Evolutionary conservation across 768 basidiomycete species (phyloP), one percentile per base, ranked within the genome.

Genomic region (Panaeolus cyanescens): DNA sequence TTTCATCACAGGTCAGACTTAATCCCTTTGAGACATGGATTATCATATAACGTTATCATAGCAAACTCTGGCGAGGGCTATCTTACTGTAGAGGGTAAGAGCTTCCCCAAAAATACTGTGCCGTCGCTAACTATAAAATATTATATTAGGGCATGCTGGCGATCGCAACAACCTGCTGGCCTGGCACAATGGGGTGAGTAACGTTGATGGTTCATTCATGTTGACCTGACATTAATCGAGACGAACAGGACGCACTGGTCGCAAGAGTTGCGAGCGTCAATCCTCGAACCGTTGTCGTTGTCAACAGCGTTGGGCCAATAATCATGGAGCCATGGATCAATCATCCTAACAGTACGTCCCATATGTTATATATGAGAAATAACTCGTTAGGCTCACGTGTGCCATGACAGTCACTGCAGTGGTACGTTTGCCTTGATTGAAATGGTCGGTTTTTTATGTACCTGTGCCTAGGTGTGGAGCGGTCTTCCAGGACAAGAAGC

Each of bases 401-500:
- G 12, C 36, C 55, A 22, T 8, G 28, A 15, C 54, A 77, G 77
- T 78, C 8, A 74, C 78, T 32, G 74, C 78, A 40, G 73, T 79
- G 31, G 77, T 78, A 66, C 45, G 75, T 64, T 0, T 4, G 5
- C 55, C 20, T 22, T 4, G 32, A 36, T 25, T 34, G 2, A 54
- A 37, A 12, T 40, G 34, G 6, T 40, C 8, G 42, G 17, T 57
- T 36, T 17, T 39, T 12, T 54, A 60, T 12, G 54, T 56, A 28
- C 30, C 19, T 42, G 39, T 6, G 10, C 15, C 5, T 55, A 77
- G 79, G 77, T 87, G 15, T 81, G 80, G 81, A 81, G 79, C 60
- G 85, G 86, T 54, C 65, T 85, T 20, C 82, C 79, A n/a, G 87
- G 86, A 12, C 84, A 87, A 71, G 86, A 90, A 78, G 81, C 84